phyloP scores from a whole-genome alignment of 352 stramenopile species.

The Pythium sukuiense region DNA sequence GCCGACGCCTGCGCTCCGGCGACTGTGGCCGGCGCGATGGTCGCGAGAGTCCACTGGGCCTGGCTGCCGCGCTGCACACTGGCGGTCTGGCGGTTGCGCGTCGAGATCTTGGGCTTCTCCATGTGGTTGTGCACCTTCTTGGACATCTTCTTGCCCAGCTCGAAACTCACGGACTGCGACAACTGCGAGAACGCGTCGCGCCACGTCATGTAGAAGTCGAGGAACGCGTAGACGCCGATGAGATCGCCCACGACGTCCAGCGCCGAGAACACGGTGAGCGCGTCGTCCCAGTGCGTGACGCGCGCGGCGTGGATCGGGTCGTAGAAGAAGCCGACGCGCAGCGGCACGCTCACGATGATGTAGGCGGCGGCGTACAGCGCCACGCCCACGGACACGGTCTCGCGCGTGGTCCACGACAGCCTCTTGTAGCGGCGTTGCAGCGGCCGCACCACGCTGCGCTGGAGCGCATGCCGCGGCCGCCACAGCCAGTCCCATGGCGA shows the following conservation, averaged over 20 bases:
- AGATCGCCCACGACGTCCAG: conserved; percentile 46
- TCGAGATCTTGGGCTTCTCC: conserved; percentile 36
- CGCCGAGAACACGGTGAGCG: conserved; percentile 39
- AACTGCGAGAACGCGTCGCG: conserved; percentile 40
- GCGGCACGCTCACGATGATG: conserved; percentile 51
- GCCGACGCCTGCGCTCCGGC: conserved; percentile 19
- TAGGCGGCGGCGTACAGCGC: conserved; percentile 43
- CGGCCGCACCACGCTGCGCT: conserved; percentile 26
- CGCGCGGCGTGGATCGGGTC: conserved; percentile 39
- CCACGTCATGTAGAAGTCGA: conserved; percentile 41
- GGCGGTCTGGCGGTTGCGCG: conserved; percentile 29
- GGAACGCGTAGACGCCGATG: conserved; percentile 48
- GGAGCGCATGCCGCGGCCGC: conserved; percentile 11
- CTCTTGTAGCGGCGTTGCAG: conserved; percentile 34
- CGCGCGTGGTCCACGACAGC: conserved; percentile 44
- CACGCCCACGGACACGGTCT: conserved; percentile 33
- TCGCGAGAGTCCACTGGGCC: conserved; percentile 50
- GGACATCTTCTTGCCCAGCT: conserved; percentile 50
- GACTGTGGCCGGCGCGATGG: conserved; percentile 26
- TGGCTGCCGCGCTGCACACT: conserved; percentile 27
- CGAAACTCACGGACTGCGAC: conserved; percentile 39
- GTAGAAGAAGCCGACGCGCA: conserved; percentile 72
- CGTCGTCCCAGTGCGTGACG: conserved; percentile 34
- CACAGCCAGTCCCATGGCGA: conserved; percentile 14
- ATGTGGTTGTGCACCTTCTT: conserved; percentile 29